Conservation (phyloP, 768 basidiomycete species). For the Kockovaella imperatae region DNA sequence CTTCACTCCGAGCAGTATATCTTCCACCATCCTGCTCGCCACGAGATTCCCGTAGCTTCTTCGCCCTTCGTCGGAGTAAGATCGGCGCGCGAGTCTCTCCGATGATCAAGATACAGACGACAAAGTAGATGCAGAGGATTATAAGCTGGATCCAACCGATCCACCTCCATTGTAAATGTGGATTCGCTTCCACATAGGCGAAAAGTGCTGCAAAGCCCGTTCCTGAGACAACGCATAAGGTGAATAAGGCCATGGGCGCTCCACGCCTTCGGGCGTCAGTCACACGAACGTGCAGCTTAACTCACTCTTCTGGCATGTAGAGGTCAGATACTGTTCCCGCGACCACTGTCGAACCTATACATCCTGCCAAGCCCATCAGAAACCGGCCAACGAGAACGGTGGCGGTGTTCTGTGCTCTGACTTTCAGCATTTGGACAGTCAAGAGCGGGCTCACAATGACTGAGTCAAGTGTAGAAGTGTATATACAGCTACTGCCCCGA, state of each 20-base stretch:
- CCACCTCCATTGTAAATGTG: slow-evolving; percentile 64
- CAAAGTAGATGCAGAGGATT: slow-evolving; percentile 4
- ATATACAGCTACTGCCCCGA: slow-evolving; percentile 26
- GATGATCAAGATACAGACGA: slow-evolving; percentile 55
- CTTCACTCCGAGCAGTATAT: slow-evolving; percentile 38
- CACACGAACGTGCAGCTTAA: not conserved
- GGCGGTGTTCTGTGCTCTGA: slow-evolving; percentile 41
- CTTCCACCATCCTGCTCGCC: slow-evolving; percentile 49
- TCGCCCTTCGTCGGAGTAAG: slow-evolving; percentile 60
- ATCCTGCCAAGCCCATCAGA: slow-evolving; percentile 41
- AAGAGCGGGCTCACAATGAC: slow-evolving; percentile 10
- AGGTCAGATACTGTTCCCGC: slow-evolving; percentile 47
- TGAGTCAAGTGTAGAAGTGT: slow-evolving; percentile 12
- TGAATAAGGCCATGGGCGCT: slow-evolving; percentile 68
- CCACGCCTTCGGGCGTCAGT: slow-evolving; percentile 54
- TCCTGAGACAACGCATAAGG: slow-evolving; percentile 55
- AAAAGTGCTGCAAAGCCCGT: slow-evolving; percentile 59
- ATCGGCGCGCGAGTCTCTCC: slow-evolving; percentile 66
- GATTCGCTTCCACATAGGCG: slow-evolving; percentile 55
- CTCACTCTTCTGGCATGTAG: slow-evolving; percentile 37
- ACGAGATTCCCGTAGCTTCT: slow-evolving; percentile 57
- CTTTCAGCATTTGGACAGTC: slow-evolving; percentile 7
- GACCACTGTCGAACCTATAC: slow-evolving; percentile 45
- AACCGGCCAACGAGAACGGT: slow-evolving; percentile 44
- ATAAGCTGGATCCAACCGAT: slow-evolving; percentile 71